Evolutionary conservation across 2,329 filamentous ascomycete genomes (phyloP), one percentile per base, ranked within the genome.

Genomic region (Talaromyces islandicus): DNA sequence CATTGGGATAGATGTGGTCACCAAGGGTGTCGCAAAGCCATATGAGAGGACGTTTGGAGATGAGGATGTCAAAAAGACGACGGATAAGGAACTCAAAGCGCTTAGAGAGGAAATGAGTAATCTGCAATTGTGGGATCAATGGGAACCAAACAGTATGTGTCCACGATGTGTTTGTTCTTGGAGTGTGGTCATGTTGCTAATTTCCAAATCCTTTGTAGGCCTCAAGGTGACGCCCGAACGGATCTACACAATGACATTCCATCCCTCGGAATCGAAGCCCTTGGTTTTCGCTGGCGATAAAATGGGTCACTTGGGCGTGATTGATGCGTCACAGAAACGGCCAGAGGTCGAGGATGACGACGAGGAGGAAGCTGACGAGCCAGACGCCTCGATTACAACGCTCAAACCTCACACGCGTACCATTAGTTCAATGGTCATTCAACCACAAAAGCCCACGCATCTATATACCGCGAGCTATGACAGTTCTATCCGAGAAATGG

Each of bases 281-380:
- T 80, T 99, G 2, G 83, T 97, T 1, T 95, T 99, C 70, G 93
- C 93, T 0, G 93, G 93, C 11, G 94, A 99, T 69, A 99, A 99
- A 72, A 83, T 95, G 65, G 93, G 94, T 1, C 90, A 91, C 25
- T 81, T 97, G 61, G 94, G 94, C 0, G 85, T 99, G 0, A 93
- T 97, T 58, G 93, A 99, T 70, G 92, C 88, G 1, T 71, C 2
- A 69, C 82, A 53, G 71, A 79, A 65, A 73, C 80, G 65, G 77
- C 81, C n/a, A 77, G 82, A 50, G 2, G 57, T 55, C 25, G 59
- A 67, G 35, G 66, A 70, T n/a, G 87, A 89, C 4, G 87, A 90
- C 9, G 84, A 85, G 29, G 84, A 85, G 43, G 88, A 90, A 1
- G 81, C 81, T 0, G 83, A 88, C 0, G 76, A 83, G 11, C 78